Evolutionary conservation across 441 rosid species (phyloP).

Genomic region (Francoa sonchifolia): DNA sequence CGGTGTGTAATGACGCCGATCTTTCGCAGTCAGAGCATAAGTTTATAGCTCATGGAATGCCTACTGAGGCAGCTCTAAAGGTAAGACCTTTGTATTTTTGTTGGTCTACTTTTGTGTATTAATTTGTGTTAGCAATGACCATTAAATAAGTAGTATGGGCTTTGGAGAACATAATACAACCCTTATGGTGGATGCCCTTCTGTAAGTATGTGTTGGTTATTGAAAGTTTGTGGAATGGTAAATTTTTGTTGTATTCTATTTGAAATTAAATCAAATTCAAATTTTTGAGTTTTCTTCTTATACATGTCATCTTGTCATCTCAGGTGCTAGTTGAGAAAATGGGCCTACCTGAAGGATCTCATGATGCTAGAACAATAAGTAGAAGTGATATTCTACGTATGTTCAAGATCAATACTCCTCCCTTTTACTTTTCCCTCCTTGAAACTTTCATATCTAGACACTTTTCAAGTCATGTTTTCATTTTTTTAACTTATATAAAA

Average conservation of each 20-base stretch:
- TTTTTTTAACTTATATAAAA: too few relatives aligned
- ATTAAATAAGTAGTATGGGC: too few relatives aligned
- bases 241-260: too few relatives aligned
- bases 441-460: constrained; percentile 1
- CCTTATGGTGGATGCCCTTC: too few relatives aligned
- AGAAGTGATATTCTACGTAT: constrained; percentile 36
- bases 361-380: constrained; percentile 13
- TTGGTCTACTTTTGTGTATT: too few relatives aligned
- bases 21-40: constrained; percentile 52
- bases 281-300: too few relatives aligned
- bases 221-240: too few relatives aligned
- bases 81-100: constrained; percentile 19
- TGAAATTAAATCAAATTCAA: too few relatives aligned
- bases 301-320: too few relatives aligned
- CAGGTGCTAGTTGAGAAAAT: constrained; percentile 90
- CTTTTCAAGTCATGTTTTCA: constrained; percentile 5
- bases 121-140: too few relatives aligned
- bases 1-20: constrained; percentile 73
- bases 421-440: background rate
- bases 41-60: constrained; percentile 59
- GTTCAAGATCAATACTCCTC: constrained; percentile 7
- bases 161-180: too few relatives aligned
- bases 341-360: constrained; percentile 55
- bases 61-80: constrained; percentile 93
- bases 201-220: too few relatives aligned